phyloP scores from a whole-genome alignment of 495 filamentous ascomycete species.

The Talaromyces trachyspermus region DNA sequence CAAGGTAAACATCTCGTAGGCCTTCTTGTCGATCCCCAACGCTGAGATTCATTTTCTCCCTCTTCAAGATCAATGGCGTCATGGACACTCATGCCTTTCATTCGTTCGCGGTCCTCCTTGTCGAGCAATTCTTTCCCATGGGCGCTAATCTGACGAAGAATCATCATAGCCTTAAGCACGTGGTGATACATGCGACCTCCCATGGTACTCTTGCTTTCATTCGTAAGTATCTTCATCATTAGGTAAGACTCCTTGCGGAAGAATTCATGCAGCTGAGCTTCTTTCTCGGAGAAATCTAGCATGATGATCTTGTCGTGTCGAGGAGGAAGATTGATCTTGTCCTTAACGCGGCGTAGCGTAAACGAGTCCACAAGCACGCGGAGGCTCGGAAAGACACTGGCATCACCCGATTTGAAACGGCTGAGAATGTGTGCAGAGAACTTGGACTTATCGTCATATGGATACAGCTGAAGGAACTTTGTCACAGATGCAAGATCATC shows the following conservation, averaged over 20 bases:
- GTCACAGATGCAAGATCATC: constrained; percentile 88
- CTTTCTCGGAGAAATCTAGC: constrained; percentile 49
- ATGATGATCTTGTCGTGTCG: constrained; percentile 63
- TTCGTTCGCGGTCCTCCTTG: constrained; percentile 68
- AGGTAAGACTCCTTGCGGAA: constrained; percentile 57
- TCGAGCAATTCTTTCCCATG: constrained; percentile 84
- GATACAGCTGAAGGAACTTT: constrained; percentile 77
- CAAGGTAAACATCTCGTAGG: constrained; percentile 73
- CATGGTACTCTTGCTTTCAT: constrained; percentile 49
- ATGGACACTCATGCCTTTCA: constrained; percentile 68
- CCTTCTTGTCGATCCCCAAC: constrained; percentile 51
- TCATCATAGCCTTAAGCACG: constrained; percentile 82
- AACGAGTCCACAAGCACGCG: constrained; percentile 89
- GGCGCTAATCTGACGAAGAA: constrained; percentile 82
- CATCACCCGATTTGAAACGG: constrained; percentile 71
- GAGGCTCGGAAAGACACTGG: constrained; percentile 73
- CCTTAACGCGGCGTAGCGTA: constrained; percentile 86
- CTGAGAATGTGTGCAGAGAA: constrained; percentile 73
- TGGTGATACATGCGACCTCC: constrained; percentile 81
- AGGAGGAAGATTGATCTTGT: constrained; percentile 74
- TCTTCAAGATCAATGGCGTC: constrained; percentile 84
- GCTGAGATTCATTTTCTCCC: constrained; percentile 52
- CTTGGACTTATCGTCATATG: constrained; percentile 69
- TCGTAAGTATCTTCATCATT: constrained; percentile 49
- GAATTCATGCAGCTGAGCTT: constrained; percentile 49